phyloP scores from a whole-genome alignment of 1,284 basidiomycete genomes.

The Trichosporon sp. region DNA sequence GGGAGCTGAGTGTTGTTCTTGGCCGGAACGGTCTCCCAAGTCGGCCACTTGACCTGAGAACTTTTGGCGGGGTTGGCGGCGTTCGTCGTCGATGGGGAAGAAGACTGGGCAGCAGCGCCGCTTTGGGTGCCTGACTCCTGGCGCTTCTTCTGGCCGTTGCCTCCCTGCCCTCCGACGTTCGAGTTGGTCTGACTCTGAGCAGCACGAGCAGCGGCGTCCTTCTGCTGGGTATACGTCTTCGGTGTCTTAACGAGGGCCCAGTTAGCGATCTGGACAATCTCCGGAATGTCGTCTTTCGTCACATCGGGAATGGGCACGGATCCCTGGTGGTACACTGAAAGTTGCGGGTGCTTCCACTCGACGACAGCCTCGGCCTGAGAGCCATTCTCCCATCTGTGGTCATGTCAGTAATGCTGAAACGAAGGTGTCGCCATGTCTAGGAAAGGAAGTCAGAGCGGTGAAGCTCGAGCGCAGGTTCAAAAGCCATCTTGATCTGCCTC shows the following conservation, averaged over 20 bases:
- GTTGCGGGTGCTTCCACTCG: constrained; percentile 60
- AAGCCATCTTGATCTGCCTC: too few relatives aligned
- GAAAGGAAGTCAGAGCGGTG: background rate
- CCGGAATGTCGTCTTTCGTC: constrained; percentile 51
- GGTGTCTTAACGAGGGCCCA: constrained; percentile 38
- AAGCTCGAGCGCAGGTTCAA: background rate
- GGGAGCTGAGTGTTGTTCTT: constrained; percentile 8
- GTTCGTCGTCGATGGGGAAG: background rate
- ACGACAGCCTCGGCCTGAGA: constrained; percentile 65
- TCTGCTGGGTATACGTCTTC: background rate
- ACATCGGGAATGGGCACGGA: constrained; percentile 39
- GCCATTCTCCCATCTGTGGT: constrained; percentile 74
- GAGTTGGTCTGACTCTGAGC: background rate
- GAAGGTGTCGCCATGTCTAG: background rate
- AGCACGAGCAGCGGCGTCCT: background rate
- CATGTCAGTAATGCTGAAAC: too few relatives aligned
- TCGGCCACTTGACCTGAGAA: background rate
- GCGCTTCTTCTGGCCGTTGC: constrained; percentile 5
- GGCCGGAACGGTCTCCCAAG: constrained; percentile 5
- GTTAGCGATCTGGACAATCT: constrained; percentile 55
- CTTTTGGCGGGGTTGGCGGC: background rate
- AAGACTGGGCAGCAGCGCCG: background rate
- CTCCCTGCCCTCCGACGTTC: background rate
- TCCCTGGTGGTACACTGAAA: constrained; percentile 54
- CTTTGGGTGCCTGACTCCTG: constrained; percentile 1